Evolutionary conservation across 1,139 yeast genomes (phyloP).

Genomic region (Protomyces inundatus): DNA sequence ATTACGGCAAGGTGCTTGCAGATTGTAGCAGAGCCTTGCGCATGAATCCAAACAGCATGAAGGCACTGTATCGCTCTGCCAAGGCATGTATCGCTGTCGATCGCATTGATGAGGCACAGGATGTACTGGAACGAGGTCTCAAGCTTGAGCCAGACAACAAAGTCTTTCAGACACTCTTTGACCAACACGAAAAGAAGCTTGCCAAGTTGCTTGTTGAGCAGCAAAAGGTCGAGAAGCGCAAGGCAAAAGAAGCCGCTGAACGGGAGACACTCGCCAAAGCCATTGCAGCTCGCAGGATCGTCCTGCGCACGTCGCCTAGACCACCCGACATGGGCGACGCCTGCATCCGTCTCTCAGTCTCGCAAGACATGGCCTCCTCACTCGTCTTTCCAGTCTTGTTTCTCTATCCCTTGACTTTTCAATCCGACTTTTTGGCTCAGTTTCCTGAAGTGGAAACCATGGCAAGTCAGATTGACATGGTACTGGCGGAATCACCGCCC

Average conservation of each 20-base stretch:
- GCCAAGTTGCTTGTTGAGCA: conserved; percentile 35
- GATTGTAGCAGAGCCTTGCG: conserved; percentile 73
- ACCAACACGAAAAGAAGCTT: conserved; percentile 32
- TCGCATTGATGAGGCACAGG: conserved; percentile 65
- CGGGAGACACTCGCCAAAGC: conserved; percentile 10
- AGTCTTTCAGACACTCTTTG: conserved; percentile 36
- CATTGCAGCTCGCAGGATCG: conserved; percentile 9
- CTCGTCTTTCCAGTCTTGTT: conserved; percentile 73
- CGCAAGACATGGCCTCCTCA: conserved; percentile 69
- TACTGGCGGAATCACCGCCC: conserved; percentile 59
- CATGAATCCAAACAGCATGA: conserved; percentile 63
- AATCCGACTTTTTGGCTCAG: conserved; percentile 73
- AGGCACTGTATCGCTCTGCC: conserved; percentile 82
- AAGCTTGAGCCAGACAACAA: conserved; percentile 54
- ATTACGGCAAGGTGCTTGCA: conserved; percentile 77
- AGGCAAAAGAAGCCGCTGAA: conserved; percentile 37
- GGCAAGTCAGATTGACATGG: conserved; percentile 38
- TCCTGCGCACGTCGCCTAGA: conserved; percentile 25
- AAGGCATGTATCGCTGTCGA: conserved; percentile 69
- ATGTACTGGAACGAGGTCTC: conserved; percentile 59
- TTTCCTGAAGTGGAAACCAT: conserved; percentile 64
- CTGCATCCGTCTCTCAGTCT: conserved; percentile 58
- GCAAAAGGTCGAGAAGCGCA: conserved; percentile 36
- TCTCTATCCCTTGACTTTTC: conserved; percentile 77
- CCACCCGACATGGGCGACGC: conserved; percentile 32